Evolutionary conservation across 495 filamentous ascomycete species (phyloP).

Genomic region (Astrocystis sublimbata): DNA sequence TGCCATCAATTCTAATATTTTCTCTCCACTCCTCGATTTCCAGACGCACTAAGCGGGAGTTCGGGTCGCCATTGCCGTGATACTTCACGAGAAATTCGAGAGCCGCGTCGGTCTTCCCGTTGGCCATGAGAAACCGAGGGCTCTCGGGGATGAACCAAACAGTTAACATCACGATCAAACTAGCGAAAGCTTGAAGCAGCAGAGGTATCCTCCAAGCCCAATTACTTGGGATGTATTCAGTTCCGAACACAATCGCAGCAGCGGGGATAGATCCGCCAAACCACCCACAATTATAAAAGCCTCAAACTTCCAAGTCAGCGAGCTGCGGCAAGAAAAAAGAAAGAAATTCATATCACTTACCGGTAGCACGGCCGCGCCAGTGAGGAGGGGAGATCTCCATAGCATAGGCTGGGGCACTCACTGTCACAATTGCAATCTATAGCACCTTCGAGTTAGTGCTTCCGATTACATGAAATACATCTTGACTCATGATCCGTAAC

Average conservation of each 20-base stretch:
- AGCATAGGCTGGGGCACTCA: slow-evolving; percentile 49
- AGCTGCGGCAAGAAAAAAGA: no score
- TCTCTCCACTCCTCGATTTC: slow-evolving; percentile 62
- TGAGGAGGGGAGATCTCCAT: slow-evolving; percentile 52
- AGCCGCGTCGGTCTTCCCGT: slow-evolving; percentile 54
- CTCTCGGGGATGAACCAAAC: slow-evolving; percentile 65
- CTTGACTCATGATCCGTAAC: no score
- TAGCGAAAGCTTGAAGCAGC: slow-evolving; percentile 47
- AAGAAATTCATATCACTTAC: slow-evolving; percentile 14
- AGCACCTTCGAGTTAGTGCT: no score
- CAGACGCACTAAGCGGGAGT: slow-evolving; percentile 54
- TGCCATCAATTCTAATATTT: slow-evolving; percentile 55
- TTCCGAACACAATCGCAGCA: slow-evolving; percentile 46
- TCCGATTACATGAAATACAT: no score
- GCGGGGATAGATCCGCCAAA: slow-evolving; percentile 53
- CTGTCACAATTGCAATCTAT: slow-evolving; percentile 51
- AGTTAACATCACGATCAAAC: slow-evolving; percentile 49
- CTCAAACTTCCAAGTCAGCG: slow-evolving; percentile 19
- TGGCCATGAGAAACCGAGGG: slow-evolving; percentile 62
- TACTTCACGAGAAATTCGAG: slow-evolving; percentile 57
- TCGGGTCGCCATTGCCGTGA: slow-evolving; percentile 57
- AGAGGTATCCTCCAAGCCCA: slow-evolving; percentile 49
- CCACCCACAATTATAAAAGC: slow-evolving; percentile 56
- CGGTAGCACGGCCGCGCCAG: slow-evolving; percentile 51
- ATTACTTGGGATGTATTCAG: slow-evolving; percentile 42